Evolutionary conservation across 179 eudicot genomes (phyloP), one percentile per base, ranked within the genome.

Genomic region (Camellia oleifera): DNA sequence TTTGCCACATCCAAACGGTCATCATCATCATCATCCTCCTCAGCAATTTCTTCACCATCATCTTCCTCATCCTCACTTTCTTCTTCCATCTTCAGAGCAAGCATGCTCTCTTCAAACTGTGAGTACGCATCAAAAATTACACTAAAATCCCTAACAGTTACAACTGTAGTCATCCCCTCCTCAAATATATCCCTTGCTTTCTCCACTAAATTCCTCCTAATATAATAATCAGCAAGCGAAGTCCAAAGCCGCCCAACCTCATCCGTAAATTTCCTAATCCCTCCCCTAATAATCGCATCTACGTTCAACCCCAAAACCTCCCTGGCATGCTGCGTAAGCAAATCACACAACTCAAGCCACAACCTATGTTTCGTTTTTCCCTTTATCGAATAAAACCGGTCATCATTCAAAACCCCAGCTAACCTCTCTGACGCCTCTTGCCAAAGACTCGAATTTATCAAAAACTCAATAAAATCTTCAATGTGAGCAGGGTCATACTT

Each of bases 181-280:
- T 97, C 99, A 75, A 92, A 94, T 50, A 97, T 70, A 81, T 94
- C 98, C 83, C 98, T 88, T 5, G 98, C 91, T 82, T 93, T 94
- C 91, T 92, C 98, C 20, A 91, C 82, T 84, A 97, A 86, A 76
- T 87, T 84, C 84, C 97, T 89, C 84, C 98, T 82, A 12, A 97
- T 94, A 75, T 94, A 94, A 84, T 97, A 92, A 86, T 93, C 98
- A 0, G 97, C 97, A 70, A 97, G 83, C 0, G 97, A 90, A 12
- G 98, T 94, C 99, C 99, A 97, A 81, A 97, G 77, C 84, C 97
- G 48, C 13, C 99, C 99, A 2, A 97, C 99, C 89, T 97, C 97
- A 81, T 94, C 99, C 9, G 97, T 94, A 69, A 94, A 97, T 92
- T 94, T 94, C 91, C 88, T 87, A 7, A 48, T 48, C 52, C 40